Evolutionary conservation across 768 basidiomycete species (phyloP).

Genomic region (Gymnopilus dilepis): DNA sequence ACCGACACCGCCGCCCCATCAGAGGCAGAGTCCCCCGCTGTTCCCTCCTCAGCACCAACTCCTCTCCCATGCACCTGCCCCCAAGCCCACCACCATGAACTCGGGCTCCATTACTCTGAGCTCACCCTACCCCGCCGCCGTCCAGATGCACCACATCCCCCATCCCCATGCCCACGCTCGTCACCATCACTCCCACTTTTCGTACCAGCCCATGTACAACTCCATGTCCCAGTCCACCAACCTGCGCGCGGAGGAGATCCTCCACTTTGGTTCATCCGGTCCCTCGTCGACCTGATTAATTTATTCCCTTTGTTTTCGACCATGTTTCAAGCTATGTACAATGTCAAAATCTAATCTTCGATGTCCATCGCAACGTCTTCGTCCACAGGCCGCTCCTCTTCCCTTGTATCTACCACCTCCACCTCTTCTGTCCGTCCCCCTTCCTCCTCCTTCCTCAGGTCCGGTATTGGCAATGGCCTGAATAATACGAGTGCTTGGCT

Average conservation of each 20-base stretch:
- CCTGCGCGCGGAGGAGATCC: constrained; percentile 49
- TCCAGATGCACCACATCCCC: constrained; percentile 81
- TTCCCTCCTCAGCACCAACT: constrained; percentile 16
- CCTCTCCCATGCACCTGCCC: constrained; percentile 5
- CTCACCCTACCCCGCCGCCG: constrained; percentile 57
- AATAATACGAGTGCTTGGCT: constrained; percentile 63
- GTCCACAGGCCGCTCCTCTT: constrained; percentile 19
- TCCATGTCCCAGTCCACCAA: constrained; percentile 30
- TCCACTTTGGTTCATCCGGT: constrained; percentile 49
- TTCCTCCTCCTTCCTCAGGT: constrained; percentile 24
- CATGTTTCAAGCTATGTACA: constrained; percentile 24
- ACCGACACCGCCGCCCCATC: constrained; percentile 21
- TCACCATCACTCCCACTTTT: constrained; percentile 54
- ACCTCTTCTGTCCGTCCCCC: constrained; percentile 18
- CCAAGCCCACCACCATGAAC: constrained; percentile 36
- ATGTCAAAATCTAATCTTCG: constrained; percentile 37
- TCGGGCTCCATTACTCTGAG: constrained; percentile 53
- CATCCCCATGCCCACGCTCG: constrained; percentile 81
- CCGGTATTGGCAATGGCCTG: constrained; percentile 41
- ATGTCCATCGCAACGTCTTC: constrained; percentile 65
- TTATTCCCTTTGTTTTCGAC: constrained; percentile 27
- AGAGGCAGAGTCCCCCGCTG: constrained; percentile 17
- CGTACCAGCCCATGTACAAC: not conserved
- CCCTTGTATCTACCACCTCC: constrained; percentile 14
- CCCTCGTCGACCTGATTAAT: constrained; percentile 30